Percentiles rank a stretch among this genome's conserved stretches.
Evolutionary conservation across 495 filamentous ascomycete genomes (phyloP).

Genomic region (Penicillium waksmanii): DNA sequence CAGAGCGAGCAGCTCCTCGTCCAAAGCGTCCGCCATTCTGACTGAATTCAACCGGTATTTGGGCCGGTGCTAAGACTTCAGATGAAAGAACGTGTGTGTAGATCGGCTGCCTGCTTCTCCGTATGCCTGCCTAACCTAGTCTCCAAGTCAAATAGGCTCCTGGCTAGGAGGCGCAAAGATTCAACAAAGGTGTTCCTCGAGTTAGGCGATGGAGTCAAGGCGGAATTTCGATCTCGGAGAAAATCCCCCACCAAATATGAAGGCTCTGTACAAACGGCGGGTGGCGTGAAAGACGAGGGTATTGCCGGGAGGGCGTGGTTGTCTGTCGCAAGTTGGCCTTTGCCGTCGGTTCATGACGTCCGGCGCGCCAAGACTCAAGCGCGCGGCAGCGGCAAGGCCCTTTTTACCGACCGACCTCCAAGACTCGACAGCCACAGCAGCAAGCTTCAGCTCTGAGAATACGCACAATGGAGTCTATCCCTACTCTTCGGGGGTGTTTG

Average conservation of each 20-base stretch:
- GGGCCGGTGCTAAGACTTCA: neutral
- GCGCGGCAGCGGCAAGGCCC: constrained; percentile 27
- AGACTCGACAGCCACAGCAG: constrained; percentile 4
- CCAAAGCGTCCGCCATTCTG: constrained; percentile 69
- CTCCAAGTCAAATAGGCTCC: constrained; percentile 7
- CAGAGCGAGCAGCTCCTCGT: constrained; percentile 85
- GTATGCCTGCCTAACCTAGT: neutral
- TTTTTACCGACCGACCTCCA: constrained; percentile 10
- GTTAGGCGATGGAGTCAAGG: constrained; percentile 5
- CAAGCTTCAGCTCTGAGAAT: neutral
- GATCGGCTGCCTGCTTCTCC: neutral
- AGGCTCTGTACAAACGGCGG: constrained; percentile 15
- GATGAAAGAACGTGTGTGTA: neutral
- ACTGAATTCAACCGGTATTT: constrained; percentile 4
- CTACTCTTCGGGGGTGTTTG: constrained; percentile 26
- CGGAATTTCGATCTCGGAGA: neutral
- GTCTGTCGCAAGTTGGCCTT: constrained; percentile 32
- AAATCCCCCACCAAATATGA: neutral
- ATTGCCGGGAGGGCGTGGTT: constrained; percentile 3
- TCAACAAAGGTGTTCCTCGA: constrained; percentile 4
- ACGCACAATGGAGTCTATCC: constrained; percentile 22
- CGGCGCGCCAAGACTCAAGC: constrained; percentile 30
- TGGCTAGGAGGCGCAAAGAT: constrained; percentile 25
- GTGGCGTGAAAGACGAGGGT: constrained; percentile 2
- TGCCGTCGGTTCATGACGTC: constrained; percentile 33